Evolutionary conservation across 129 eudicot species (phyloP).

Genomic region (Flaveria ramosissima): DNA sequence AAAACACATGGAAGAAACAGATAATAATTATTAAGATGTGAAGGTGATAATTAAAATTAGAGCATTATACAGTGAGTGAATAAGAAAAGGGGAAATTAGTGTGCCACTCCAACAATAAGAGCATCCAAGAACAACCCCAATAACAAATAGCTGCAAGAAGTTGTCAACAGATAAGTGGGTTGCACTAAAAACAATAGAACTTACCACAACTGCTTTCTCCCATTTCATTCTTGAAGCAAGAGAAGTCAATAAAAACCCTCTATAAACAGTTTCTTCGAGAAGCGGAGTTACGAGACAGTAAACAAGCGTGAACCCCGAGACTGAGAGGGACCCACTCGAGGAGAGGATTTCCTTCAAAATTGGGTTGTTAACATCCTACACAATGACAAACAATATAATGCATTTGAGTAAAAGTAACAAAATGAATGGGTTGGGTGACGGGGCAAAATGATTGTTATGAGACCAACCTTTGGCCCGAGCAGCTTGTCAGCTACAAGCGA

Average conservation of each 20-base stretch:
- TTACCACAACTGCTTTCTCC: slow-evolving; percentile 64
- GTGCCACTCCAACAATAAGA: slow-evolving; percentile 92
- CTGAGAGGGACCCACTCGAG: slow-evolving; percentile 56
- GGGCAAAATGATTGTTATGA: background rate
- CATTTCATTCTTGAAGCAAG: slow-evolving; percentile 76
- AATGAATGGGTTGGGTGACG: background rate
- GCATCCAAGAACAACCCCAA: slow-evolving; percentile 83
- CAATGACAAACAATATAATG: background rate
- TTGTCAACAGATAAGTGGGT: slow-evolving; percentile 74
- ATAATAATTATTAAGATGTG: slow-evolving; percentile 40
- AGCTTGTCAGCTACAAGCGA: slow-evolving; percentile 67
- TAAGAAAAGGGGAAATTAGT: slow-evolving; percentile 56
- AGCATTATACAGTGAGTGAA: slow-evolving; percentile 86
- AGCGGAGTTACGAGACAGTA: slow-evolving; percentile 75
- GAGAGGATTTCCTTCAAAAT: slow-evolving; percentile 67
- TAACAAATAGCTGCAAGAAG: slow-evolving; percentile 56
- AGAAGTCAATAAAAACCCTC: slow-evolving; percentile 67
- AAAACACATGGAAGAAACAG: background rate
- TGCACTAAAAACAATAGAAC: slow-evolving; percentile 76
- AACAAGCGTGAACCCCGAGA: slow-evolving; percentile 44
- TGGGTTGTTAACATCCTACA: slow-evolving; percentile 77
- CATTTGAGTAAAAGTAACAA: background rate
- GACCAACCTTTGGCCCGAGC: slow-evolving; percentile 67
- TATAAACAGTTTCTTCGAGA: slow-evolving; percentile 82
- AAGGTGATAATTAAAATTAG: slow-evolving; percentile 49